Conservation (phyloP, 2,329 filamentous ascomycete species). For the Coniochaeta sp. region DNA sequence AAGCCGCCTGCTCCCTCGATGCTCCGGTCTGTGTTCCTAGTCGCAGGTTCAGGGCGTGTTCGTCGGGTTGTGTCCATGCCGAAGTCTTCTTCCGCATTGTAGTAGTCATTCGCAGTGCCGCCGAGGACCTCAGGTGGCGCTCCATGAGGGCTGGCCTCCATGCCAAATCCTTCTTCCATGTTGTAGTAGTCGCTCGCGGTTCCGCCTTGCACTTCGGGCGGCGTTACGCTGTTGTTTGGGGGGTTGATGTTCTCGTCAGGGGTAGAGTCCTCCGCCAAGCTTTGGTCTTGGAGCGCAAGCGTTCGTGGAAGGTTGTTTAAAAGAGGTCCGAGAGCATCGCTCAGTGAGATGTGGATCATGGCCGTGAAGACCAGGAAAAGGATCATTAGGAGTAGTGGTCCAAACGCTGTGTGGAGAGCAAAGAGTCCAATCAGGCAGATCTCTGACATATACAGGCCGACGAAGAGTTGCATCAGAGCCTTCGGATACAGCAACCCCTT, state of each 20-base stretch:
- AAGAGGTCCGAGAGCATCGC: constrained; percentile 62
- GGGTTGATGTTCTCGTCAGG: constrained; percentile 4
- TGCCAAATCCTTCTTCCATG: constrained; percentile 16
- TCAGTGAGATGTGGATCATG: constrained; percentile 68
- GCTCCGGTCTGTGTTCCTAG: constrained; percentile 14
- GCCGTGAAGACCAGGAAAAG: constrained; percentile 68
- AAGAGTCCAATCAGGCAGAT: constrained; percentile 78
- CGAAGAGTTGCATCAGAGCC: constrained; percentile 78
- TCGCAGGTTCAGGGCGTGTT: not conserved
- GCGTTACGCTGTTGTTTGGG: not conserved
- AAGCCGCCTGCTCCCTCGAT: constrained; percentile 20
- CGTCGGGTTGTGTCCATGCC: constrained; percentile 21
- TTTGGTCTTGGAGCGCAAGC: constrained; percentile 33
- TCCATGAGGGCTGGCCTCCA: constrained; percentile 16
- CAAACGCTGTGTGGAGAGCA: constrained; percentile 56
- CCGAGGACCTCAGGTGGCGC: not conserved
- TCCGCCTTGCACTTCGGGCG: not conserved
- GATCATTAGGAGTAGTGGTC: constrained; percentile 68
- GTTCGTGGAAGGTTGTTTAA: constrained; percentile 65
- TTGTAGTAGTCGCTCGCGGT: constrained; percentile 11
- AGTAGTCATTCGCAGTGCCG: constrained; percentile 1
- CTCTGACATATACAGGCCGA: constrained; percentile 73
- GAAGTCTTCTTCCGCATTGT: constrained; percentile 18
- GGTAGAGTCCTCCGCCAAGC: constrained; percentile 10
- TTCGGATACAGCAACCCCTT: constrained; percentile 83